phyloP scores from a whole-genome alignment of 2,329 filamentous ascomycete genomes.

The Monilinia fructigena region DNA sequence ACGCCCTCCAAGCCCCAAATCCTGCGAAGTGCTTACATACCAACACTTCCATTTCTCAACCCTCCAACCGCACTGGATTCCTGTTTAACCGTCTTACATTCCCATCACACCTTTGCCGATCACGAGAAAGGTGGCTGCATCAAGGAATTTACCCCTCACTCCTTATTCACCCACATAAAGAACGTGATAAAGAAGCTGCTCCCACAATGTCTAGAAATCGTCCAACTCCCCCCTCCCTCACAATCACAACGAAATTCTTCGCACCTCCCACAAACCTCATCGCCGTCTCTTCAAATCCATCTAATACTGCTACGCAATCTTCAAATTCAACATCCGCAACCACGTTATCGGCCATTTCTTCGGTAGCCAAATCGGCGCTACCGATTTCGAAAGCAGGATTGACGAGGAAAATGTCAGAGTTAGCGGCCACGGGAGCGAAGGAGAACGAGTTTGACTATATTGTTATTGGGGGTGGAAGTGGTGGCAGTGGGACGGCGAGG shows the following conservation, averaged over 20 bases:
- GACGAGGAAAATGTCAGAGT: constrained; percentile 15
- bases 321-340: constrained; percentile 15
- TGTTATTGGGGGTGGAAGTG: constrained; percentile 52
- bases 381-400: constrained; percentile 21
- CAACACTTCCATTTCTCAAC: constrained; percentile 6
- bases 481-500: constrained; percentile 49
- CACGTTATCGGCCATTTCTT: constrained; percentile 21
- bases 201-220: constrained; percentile 3
- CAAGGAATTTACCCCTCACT: constrained; percentile 19
- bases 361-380: constrained; percentile 19
- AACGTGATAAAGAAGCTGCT: constrained; percentile 14
- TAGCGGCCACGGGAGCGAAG: not conserved
- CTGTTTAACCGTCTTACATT: constrained; percentile 17
- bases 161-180: constrained; percentile 4
- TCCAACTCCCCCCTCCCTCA: constrained; percentile 10
- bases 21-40: constrained; percentile 23
- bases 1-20: constrained; percentile 11
- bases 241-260: constrained; percentile 2
- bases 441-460: constrained; percentile 52
- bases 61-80: constrained; percentile 5
- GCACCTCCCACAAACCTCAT: constrained; percentile 14
- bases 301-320: constrained; percentile 1
- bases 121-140: not conserved
- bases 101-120: not conserved
- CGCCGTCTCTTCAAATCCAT: constrained; percentile 1